phyloP scores from a whole-genome alignment of 2,329 filamentous ascomycete genomes.

The Botrytis pseudocinerea region DNA sequence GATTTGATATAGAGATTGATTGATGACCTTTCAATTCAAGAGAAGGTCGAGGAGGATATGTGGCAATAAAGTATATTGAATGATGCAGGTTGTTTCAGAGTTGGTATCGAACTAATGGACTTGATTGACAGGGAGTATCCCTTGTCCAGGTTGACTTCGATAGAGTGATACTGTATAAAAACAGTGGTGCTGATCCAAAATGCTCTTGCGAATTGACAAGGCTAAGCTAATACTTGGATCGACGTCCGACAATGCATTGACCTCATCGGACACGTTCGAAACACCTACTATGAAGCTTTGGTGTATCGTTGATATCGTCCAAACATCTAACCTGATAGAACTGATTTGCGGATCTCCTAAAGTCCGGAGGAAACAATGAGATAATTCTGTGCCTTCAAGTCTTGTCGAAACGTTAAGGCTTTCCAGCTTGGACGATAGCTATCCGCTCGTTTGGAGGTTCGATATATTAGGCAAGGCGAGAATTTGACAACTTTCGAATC shows the following conservation, averaged over 20 bases:
- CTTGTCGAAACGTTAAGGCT: constrained; percentile 34
- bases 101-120: constrained; percentile 33
- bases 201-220: constrained; percentile 33
- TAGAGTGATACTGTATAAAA: constrained; percentile 35
- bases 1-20: constrained; percentile 20
- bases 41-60: constrained; percentile 13
- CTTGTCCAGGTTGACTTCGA: constrained; percentile 36
- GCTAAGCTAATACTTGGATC: constrained; percentile 34
- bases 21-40: constrained; percentile 29
- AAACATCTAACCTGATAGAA: constrained; percentile 38
- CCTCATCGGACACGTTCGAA: constrained; percentile 40
- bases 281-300: constrained; percentile 38
- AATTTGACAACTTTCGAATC: constrained; percentile 10
- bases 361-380: constrained; percentile 34
- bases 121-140: constrained; percentile 31
- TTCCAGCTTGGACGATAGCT: constrained; percentile 33
- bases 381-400: constrained; percentile 27
- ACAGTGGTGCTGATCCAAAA: constrained; percentile 31
- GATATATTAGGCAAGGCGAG: constrained; percentile 32
- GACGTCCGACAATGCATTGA: constrained; percentile 41
- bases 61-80: constrained; percentile 30
- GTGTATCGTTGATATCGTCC: constrained; percentile 36
- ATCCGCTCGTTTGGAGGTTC: constrained; percentile 30
- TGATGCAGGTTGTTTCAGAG: constrained; percentile 36
- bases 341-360: constrained; percentile 32